Evolutionary conservation across 129 eudicot species (phyloP), one percentile per base, ranked within the genome.

Genomic region (carrot (Daucus carota)): DNA sequence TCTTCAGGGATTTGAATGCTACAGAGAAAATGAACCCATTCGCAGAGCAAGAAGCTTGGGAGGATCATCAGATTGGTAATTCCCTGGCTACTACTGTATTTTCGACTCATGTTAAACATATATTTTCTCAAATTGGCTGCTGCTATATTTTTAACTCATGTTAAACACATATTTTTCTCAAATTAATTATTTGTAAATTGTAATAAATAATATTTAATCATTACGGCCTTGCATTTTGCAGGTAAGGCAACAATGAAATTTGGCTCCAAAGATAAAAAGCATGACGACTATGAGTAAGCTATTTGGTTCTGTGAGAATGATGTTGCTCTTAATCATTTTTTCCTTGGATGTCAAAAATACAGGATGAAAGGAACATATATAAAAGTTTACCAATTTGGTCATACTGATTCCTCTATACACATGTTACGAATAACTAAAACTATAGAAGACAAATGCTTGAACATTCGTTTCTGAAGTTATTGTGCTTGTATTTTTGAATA

Each of bases 31-130:
- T 93, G 98, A 93, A 93, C 73, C 97, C 98, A 4, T 93, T 93
- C 82, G 98, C 98, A 62, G 98, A 93, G 77, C 97, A 93, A 85
- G 98, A 93, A 85, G 98, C 98, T 34, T 93, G 98, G 98, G 98
- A 93, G 75, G 96, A 93, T 28, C 97, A 93, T 81, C 98, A 93
- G 84, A 93, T 93, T 74, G 97, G 98, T 93, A 67, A 84, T 71
- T 41, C 73, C 72, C 45, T 75, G 68, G 33, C 22, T 76, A 46
- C 16, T 42, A 22, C 10, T 36, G 32, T 70, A 36, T 74, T 29
- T 29, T 20, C 7, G 5, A 74, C 74, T 29, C 73, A n/a, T 48
- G 8, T 47, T 41, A 74, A 62, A 54, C 46, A 26, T 63, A 31
- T 28, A 12, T 28, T 15, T 11, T 60, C 20, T 29, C 33, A 63